phyloP scores from a whole-genome alignment of 441 rosid genomes.

The Isatis lusitanica region DNA sequence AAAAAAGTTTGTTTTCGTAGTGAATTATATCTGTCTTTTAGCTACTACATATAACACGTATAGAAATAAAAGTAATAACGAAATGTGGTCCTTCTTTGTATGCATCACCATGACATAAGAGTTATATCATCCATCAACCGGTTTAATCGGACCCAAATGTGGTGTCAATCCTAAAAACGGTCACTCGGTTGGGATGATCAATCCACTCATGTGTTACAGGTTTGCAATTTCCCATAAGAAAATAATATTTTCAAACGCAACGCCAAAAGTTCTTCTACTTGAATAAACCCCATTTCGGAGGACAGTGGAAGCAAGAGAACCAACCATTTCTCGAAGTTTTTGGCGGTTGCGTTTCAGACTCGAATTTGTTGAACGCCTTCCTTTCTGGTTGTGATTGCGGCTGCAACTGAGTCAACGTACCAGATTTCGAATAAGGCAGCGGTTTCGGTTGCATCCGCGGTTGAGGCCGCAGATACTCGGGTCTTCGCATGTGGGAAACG shows the following conservation, averaged over 20 bases:
- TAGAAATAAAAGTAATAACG: conserved; percentile 9
- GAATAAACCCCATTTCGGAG: conserved; percentile 18
- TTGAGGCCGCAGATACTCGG: conserved; percentile 25
- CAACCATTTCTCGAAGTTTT: conserved; percentile 32
- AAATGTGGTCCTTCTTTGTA: conserved; percentile 22
- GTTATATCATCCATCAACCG: conserved; percentile 19
- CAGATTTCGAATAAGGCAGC: not conserved
- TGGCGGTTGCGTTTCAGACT: conserved; percentile 17
- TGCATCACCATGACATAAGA: conserved; percentile 32
- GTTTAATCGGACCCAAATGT: conserved; percentile 12
- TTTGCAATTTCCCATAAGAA: not conserved
- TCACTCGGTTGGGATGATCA: not conserved
- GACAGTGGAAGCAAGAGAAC: conserved; percentile 65
- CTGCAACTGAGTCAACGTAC: not conserved
- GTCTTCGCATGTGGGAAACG: not conserved
- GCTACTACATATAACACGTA: conserved; percentile 11
- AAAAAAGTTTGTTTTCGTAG: not conserved
- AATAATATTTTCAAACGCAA: conserved; percentile 9
- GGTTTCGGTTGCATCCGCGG: conserved; percentile 12
- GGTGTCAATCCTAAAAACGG: not conserved
- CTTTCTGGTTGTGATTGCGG: conserved; percentile 7
- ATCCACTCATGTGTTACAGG: not conserved
- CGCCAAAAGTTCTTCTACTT: conserved; percentile 8
- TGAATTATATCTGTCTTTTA: conserved; percentile 25
- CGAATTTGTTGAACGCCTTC: not conserved